Evolutionary conservation across 805 yeast genomes (phyloP), one percentile per base, ranked within the genome.

Genomic region (Metschnikowia colocasiae): DNA sequence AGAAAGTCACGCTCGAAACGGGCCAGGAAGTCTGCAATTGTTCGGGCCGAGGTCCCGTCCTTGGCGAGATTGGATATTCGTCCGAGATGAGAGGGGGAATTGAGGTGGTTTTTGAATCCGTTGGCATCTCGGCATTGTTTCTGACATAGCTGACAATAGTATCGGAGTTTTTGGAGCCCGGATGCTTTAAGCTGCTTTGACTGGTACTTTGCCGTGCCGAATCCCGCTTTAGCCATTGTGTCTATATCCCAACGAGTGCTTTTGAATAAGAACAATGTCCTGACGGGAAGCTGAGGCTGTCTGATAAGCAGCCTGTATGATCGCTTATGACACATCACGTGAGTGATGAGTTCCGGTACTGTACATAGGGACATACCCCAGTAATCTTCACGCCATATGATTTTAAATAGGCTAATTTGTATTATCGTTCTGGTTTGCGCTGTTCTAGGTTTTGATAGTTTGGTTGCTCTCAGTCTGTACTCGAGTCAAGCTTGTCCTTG

Each of bases 111-210:
- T 58, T 86, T 85, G 71, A 87, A 94, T 22, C 99, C 99, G 67
- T 94, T 92, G 52, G 87, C 95, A 63, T 95, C 99, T 46, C 97
- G 71, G 63, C 98, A 91, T 67, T 94, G 99, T 59, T 92, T 89
- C 61, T 77, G 80, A 60, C 99, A 94, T 2, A 88, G 76, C 63
- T 85, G 98, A 64, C 99, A 94, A 65, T 90, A 95, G 75, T 81
- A 92, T 51, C 81, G 75, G 44, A 94, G 78, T 59, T 87, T 83
- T 65, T 91, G 97, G 22, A 91, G 80, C 2, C 98, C 98, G 40
- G 79, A 74, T 22, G 88, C 81, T 67, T 87, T 87, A 75, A 87
- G 76, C 63, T 84, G 82, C 58, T 87, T 88, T 26, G 92, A 76
- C 42, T 85, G 69, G 62, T 79, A 80, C 61, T 85, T 85, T 29